A percentile compares a stretch with the other conserved stretches of the same genome.
phyloP scores from a whole-genome alignment of 2,329 filamentous ascomycete species.

The Aspergillus sp. region DNA sequence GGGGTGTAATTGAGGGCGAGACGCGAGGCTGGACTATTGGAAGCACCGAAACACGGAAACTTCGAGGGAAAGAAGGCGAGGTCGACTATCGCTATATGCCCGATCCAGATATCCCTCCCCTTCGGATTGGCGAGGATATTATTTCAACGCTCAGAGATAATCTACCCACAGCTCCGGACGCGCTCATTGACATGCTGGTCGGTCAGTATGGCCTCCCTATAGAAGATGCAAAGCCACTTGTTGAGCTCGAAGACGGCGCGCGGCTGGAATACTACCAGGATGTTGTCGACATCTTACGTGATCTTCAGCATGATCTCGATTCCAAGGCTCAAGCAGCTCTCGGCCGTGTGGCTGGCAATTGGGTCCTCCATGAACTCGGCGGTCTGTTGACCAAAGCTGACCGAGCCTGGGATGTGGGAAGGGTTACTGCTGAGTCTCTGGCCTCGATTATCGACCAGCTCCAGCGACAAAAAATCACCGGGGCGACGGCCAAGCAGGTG shows the following conservation, averaged over 20 bases:
- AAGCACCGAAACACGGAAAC: constrained; percentile 72
- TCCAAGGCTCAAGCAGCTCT: constrained; percentile 32
- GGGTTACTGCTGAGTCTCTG: constrained; percentile 44
- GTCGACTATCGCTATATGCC: constrained; percentile 99
- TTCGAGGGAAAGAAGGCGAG: constrained; percentile 93
- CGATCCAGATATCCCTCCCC: constrained; percentile 82
- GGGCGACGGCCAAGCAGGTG: constrained; percentile 61
- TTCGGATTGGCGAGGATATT: constrained; percentile 71
- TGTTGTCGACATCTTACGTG: constrained; percentile 39
- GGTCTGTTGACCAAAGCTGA: constrained; percentile 60
- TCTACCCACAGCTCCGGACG: constrained; percentile 72
- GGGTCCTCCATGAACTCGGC: constrained; percentile 75
- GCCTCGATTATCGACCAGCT: constrained; percentile 48
- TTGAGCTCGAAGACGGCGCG: constrained; percentile 74
- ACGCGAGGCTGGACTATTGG: constrained; percentile 92
- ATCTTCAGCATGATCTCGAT: constrained; percentile 26
- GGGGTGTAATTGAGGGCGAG: constrained; percentile 75
- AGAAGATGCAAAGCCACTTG: constrained; percentile 81
- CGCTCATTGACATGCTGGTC: constrained; percentile 63
- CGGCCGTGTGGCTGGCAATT: constrained; percentile 59
- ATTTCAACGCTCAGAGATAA: constrained; percentile 62
- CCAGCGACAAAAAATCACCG: constrained; percentile 48
- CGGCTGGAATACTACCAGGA: constrained; percentile 74
- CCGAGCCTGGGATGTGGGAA: constrained; percentile 38
- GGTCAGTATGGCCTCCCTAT: constrained; percentile 66